A percentile compares a stretch with the other conserved stretches of the same genome.
These are phyloP conservation scores for Alectoria sarmentosa DNA, from an alignment of 495 filamentous ascomycete species.

Conservation along the genomic window DNA sequence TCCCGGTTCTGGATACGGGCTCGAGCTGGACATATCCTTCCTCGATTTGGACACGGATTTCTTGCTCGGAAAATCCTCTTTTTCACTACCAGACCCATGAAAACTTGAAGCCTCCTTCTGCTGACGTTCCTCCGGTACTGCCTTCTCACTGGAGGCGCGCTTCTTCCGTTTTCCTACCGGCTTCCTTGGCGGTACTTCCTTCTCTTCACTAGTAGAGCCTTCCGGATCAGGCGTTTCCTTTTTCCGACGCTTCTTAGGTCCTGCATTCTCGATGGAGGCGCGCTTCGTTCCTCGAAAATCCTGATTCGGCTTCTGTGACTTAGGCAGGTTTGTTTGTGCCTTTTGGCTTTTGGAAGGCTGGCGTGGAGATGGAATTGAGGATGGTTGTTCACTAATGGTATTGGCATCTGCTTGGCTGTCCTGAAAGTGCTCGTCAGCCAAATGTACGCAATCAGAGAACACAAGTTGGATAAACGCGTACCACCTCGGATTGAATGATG, in stretches of 20 bases:
- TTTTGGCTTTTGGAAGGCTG: background rate
- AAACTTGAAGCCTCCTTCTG: slow-evolving; percentile 15
- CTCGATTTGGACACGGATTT: background rate
- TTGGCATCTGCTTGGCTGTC: slow-evolving; percentile 16
- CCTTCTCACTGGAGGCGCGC: slow-evolving; percentile 13
- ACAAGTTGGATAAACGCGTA: slow-evolving; percentile 37
- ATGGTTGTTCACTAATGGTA: slow-evolving; percentile 1
- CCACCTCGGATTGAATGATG: slow-evolving; percentile 63
- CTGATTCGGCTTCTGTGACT: slow-evolving; percentile 4
- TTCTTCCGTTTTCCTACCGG: background rate
- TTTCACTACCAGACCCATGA: slow-evolving; percentile 4
- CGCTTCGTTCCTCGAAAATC: slow-evolving; percentile 20
- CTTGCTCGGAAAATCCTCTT: slow-evolving; percentile 1
- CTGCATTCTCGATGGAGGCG: slow-evolving; percentile 18
- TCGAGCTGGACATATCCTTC: background rate
- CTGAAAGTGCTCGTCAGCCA: slow-evolving; percentile 12
- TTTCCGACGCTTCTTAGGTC: slow-evolving; percentile 26
- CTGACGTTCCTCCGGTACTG: slow-evolving; percentile 23
- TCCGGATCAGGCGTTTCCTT: slow-evolving; percentile 11
- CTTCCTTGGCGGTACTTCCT: background rate
- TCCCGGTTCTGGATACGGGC: background rate
- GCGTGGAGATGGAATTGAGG: background rate
- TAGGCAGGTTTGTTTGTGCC: slow-evolving; percentile 7
- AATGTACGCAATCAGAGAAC: background rate
- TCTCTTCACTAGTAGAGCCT: slow-evolving; percentile 1